Conservation (phyloP, 2,329 filamentous ascomycete species). For the Exophiala aquamarina region DNA sequence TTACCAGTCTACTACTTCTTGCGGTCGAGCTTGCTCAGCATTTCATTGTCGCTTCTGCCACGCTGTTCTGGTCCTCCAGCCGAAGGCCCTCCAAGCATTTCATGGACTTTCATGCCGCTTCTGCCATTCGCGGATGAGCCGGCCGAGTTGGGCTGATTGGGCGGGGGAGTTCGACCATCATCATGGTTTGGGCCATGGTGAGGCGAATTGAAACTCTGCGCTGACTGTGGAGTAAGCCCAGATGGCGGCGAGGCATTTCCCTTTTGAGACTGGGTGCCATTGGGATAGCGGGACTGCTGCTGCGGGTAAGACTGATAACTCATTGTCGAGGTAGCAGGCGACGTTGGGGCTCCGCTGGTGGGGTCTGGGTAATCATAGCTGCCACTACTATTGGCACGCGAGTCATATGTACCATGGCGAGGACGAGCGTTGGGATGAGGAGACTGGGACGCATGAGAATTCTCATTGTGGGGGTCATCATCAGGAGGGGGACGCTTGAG, state of each 20-base stretch:
- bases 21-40: slow-evolving; percentile 41
- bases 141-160: slow-evolving; percentile 36
- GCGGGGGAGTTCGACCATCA: slow-evolving; percentile 40
- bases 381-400: slow-evolving; percentile 33
- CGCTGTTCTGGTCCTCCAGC: slow-evolving; percentile 30
- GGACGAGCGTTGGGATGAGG: slow-evolving; percentile 38
- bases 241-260: slow-evolving; percentile 26
- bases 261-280: slow-evolving; percentile 25
- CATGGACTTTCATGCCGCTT: slow-evolving; percentile 48
- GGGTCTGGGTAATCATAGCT: slow-evolving; percentile 50
- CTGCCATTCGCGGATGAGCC: slow-evolving; percentile 34
- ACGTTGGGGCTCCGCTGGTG: slow-evolving; percentile 47
- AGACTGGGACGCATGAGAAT: slow-evolving; percentile 33
- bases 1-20: slow-evolving; percentile 27
- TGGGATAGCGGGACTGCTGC: slow-evolving; percentile 39
- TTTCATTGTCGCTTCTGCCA: slow-evolving; percentile 49
- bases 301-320: slow-evolving; percentile 42
- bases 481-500: slow-evolving; percentile 30
- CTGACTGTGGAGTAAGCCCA: slow-evolving; percentile 40
- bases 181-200: slow-evolving; percentile 33
- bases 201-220: slow-evolving; percentile 45
- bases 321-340: slow-evolving; percentile 43
- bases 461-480: slow-evolving; percentile 30
- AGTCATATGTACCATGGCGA: slow-evolving; percentile 41
- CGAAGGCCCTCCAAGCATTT: slow-evolving; percentile 44